Conservation (phyloP, 1,284 basidiomycete genomes). For the Fomitiporia mediterranea region DNA sequence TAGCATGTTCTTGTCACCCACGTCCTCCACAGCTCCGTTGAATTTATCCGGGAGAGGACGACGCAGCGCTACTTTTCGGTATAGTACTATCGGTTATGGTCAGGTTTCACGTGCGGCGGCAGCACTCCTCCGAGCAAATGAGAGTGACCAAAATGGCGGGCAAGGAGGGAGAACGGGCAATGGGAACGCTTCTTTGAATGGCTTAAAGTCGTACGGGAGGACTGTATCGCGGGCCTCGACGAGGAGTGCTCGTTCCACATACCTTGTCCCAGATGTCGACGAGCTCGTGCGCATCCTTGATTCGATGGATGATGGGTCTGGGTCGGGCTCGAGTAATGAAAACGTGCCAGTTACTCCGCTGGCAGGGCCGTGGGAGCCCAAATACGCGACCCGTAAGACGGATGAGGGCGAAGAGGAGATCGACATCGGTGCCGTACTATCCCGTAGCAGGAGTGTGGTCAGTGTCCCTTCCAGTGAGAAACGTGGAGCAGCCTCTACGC, state of each 20-base stretch:
- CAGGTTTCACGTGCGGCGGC: neutral
- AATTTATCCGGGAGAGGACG: neutral
- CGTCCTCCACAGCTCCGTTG: neutral
- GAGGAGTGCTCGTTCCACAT: slow-evolving; percentile 4
- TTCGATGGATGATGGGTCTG: slow-evolving; percentile 2
- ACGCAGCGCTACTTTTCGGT: neutral
- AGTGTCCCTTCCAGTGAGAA: neutral
- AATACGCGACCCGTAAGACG: neutral
- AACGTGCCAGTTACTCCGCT: neutral
- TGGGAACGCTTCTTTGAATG: neutral
- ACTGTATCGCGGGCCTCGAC: neutral
- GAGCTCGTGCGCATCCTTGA: slow-evolving; percentile 18
- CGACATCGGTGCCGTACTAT: slow-evolving; percentile 6
- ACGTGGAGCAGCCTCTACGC: neutral
- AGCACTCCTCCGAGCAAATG: neutral
- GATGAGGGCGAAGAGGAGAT: slow-evolving; percentile 4
- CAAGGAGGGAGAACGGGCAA: too few relatives aligned
- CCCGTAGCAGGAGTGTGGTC: neutral
- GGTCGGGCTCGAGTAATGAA: neutral
- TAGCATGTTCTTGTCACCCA: slow-evolving; percentile 3
- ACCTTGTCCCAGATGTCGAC: slow-evolving; percentile 15
- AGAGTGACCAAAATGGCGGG: neutral
- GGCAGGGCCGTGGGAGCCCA: neutral
- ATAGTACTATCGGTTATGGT: slow-evolving; percentile 9
- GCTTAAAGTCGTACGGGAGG: neutral